Percentiles rank a stretch among this genome's conserved stretches.
Evolutionary conservation across 2,329 filamentous ascomycete species (phyloP).

Genomic region (Alternaria ventricosa): DNA sequence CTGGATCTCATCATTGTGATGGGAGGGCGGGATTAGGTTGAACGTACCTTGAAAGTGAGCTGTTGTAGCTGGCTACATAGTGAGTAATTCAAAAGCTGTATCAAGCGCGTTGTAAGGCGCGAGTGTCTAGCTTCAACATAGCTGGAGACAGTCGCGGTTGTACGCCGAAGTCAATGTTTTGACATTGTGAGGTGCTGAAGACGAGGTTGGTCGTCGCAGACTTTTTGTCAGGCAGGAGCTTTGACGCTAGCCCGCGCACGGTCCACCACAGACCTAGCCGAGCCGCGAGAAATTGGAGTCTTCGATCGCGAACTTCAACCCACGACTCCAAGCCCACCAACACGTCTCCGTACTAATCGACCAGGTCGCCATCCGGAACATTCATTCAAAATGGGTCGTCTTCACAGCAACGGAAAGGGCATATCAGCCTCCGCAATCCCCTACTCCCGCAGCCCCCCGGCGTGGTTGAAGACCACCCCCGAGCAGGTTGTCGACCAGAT

Average conservation of each 20-base stretch:
- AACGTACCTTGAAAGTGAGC: neutral
- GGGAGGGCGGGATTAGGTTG: neutral
- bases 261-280: conserved; percentile 19
- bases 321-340: conserved; percentile 25
- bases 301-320: conserved; percentile 22
- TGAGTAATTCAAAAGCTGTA: too few species aligned
- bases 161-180: neutral
- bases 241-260: conserved; percentile 12
- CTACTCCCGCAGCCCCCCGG: conserved; percentile 90
- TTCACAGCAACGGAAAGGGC: conserved; percentile 99
- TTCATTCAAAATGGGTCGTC: conserved; percentile 80
- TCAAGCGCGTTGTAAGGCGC: too few species aligned
- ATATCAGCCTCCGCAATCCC: conserved; percentile 95
- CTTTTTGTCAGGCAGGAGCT: conserved; percentile 15
- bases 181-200: neutral
- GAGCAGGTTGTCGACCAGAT: conserved; percentile 99
- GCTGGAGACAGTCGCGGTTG: neutral
- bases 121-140: neutral
- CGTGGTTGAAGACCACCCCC: conserved; percentile 98
- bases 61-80: neutral
- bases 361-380: conserved; percentile 27
- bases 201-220: conserved; percentile 10
- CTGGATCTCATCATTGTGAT: neutral
- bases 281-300: conserved; percentile 32
- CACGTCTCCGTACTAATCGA: conserved; percentile 35